Base-by-base conservation (phyloP, 2,329 filamentous ascomycete genomes). In the Fusarium circinatum region DNA sequence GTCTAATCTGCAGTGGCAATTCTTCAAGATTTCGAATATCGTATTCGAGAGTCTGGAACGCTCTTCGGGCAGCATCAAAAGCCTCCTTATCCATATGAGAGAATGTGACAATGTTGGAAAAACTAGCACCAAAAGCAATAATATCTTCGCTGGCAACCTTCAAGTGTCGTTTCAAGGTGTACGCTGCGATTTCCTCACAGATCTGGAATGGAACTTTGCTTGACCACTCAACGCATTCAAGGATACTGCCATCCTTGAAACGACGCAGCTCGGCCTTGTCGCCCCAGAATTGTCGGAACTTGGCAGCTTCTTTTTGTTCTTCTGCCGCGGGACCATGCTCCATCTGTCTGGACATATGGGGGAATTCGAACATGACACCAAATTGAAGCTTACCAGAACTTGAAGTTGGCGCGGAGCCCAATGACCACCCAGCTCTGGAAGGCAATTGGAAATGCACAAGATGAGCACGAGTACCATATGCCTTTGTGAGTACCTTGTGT, bases 191-290 rank as follows among this genome's bases (percentile, higher is more conserved):
- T 75, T 98, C 94, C 78, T 94, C 89, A 59, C 94, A 89, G 26
- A 98, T 90, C 12, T 91, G 89, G 6, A 87, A 85, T 4, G 90
- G 85, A 4, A 88, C 85, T 62, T 89, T 87, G 73, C 91, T 89
- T 5, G 87, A 87, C 96, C 96, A 99, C 26, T 97, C 92, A 36
- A 98, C 86, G 78, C 94, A 98, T 82, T 99, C 97, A 14, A 95
- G 87, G 74, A 99, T 98, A 76, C 92, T 96, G 28, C 96, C 96
- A 78, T 98, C 95, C 78, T 95, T 97, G 86, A 99, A 99, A 26
- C 96, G 93, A 73, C 96, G 90, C 51, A 99, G 87, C 81, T 99
- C 96, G 3, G 96, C 90, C 80, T 96, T 97, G 15, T 96, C 92
- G 12, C 96, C 96, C 96, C 97, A 99, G 80, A 99, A 98, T 39